Conservation (phyloP, 768 basidiomycete genomes). For the Leucocoprinus leucothites region DNA sequence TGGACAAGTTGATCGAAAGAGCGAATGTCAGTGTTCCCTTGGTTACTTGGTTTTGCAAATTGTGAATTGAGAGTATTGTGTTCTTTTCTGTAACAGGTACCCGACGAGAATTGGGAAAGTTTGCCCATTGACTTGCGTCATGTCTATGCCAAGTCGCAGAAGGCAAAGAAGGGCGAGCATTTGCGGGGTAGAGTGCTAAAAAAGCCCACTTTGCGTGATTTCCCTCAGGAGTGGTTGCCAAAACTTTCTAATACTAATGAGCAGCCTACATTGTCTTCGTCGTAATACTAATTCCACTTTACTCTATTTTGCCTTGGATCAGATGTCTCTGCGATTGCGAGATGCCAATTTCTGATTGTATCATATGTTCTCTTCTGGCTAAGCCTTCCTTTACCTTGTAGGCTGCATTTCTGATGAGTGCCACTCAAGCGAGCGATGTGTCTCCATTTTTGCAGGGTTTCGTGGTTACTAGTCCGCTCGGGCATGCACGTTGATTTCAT, state of each 20-base stretch:
- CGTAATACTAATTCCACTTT: conserved; percentile 7
- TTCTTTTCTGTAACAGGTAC: conserved; percentile 28
- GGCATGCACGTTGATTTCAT: neutral
- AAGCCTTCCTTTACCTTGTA: no score
- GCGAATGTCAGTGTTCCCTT: conserved; percentile 68
- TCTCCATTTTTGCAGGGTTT: no score
- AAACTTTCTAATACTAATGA: conserved; percentile 12
- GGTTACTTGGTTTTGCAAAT: conserved; percentile 7
- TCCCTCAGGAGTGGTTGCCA: conserved; percentile 85
- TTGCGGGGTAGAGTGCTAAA: conserved; percentile 47
- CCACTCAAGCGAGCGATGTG: no score
- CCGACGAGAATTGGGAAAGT: conserved; percentile 47
- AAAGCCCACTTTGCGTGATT: conserved; percentile 71
- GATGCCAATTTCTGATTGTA: no score
- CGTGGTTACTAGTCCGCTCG: no score
- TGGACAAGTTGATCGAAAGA: conserved; percentile 74
- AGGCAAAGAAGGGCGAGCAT: conserved; percentile 74
- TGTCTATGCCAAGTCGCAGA: conserved; percentile 65
- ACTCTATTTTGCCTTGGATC: neutral
- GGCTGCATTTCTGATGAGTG: no score
- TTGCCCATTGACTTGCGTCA: conserved; percentile 85
- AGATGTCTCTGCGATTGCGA: no score
- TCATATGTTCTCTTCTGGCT: no score
- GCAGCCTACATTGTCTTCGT: conserved; percentile 5
- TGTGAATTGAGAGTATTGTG: conserved; percentile 2